Percentiles rank a stretch among this genome's conserved stretches.
Evolutionary conservation across 1,284 basidiomycete genomes (phyloP).

Genomic region (Puccinia polysora): DNA sequence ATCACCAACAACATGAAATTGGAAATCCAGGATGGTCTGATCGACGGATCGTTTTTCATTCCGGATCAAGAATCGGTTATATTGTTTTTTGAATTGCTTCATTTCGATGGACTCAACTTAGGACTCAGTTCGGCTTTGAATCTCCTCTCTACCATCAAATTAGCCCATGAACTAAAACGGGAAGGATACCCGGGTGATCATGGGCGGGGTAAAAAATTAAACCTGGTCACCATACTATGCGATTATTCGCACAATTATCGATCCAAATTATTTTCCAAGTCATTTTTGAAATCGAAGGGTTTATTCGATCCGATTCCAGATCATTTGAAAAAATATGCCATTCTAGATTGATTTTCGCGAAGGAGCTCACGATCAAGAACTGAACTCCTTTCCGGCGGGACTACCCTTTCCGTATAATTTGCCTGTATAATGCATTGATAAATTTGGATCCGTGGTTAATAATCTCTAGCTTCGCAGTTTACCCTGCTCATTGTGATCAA

Average conservation of each 20-base stretch:
- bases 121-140: constrained; percentile 96
- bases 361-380: too few species aligned
- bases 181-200: background rate
- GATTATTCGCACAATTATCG: constrained; percentile 90
- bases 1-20: constrained; percentile 89
- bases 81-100: constrained; percentile 89
- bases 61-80: constrained; percentile 82
- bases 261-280: constrained; percentile 87
- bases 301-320: constrained; percentile 75
- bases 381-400: too few species aligned
- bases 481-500: too few species aligned
- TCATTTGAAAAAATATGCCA: constrained; percentile 81
- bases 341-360: constrained; percentile 62
- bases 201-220: constrained; percentile 64
- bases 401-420: too few species aligned
- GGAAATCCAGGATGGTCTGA: constrained; percentile 63
- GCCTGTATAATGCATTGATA: too few species aligned
- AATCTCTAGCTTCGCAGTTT: too few species aligned
- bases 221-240: constrained; percentile 81
- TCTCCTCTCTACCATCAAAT: constrained; percentile 83
- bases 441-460: too few species aligned
- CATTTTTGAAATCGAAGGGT: constrained; percentile 82
- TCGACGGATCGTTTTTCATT: constrained; percentile 79
- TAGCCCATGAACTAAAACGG: constrained; percentile 67
- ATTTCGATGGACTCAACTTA: constrained; percentile 89